Conservation (phyloP, 371 early-diverging fungal genomes). For the Gilbertella persicaria region DNA sequence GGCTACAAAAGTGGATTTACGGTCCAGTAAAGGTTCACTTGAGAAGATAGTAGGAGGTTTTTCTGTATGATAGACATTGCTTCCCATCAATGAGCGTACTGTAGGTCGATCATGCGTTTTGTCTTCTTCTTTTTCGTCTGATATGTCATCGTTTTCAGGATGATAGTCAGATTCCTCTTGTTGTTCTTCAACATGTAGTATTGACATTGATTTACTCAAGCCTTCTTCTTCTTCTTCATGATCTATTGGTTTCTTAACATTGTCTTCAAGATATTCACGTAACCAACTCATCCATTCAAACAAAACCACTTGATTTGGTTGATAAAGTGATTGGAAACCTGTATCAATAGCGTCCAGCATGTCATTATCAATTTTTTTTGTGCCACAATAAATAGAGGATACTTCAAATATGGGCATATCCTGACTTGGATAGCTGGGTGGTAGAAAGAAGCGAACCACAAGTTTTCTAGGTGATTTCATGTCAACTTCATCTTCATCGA, state of each 20-base stretch:
- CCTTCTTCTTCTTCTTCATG: slow-evolving; percentile 8
- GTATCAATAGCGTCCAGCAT: slow-evolving; percentile 52
- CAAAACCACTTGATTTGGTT: slow-evolving; percentile 69
- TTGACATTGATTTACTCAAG: neutral
- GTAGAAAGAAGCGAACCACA: slow-evolving; percentile 59
- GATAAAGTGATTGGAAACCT: slow-evolving; percentile 60
- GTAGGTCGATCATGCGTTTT: slow-evolving; percentile 26
- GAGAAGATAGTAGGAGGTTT: slow-evolving; percentile 43
- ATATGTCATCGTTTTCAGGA: slow-evolving; percentile 13
- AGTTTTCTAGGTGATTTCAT: slow-evolving; percentile 39
- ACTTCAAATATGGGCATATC: slow-evolving; percentile 73
- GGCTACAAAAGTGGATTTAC: slow-evolving; percentile 85
- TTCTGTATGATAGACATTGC: slow-evolving; percentile 10
- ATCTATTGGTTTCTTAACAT: slow-evolving; percentile 2
- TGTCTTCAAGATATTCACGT: slow-evolving; percentile 55
- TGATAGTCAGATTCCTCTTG: slow-evolving; percentile 10
- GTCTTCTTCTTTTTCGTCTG: neutral
- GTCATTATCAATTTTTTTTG: slow-evolving; percentile 42
- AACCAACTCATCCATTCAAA: slow-evolving; percentile 81
- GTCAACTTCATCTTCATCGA: slow-evolving; percentile 31
- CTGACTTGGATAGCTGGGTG: slow-evolving; percentile 67
- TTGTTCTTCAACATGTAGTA: slow-evolving; percentile 7
- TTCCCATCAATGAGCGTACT: slow-evolving; percentile 20
- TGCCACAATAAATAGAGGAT: slow-evolving; percentile 65
- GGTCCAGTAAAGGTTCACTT: slow-evolving; percentile 68